Conservation (phyloP, 2,329 filamentous ascomycete genomes). For the Cordyceps tenuipes region DNA sequence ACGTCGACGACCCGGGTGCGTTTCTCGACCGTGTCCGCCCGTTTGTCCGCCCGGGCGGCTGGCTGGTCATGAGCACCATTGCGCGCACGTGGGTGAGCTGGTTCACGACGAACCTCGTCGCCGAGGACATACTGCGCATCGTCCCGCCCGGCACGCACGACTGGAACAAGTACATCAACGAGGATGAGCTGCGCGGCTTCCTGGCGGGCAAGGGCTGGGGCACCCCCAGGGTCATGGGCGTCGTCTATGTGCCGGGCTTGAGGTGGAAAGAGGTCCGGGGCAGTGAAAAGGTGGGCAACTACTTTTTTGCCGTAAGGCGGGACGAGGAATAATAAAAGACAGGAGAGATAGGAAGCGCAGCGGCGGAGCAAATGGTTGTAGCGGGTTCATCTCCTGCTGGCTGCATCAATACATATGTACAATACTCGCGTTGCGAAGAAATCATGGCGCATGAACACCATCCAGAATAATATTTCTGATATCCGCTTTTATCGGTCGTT, state of each 20-base stretch:
- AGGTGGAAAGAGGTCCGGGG: slow-evolving; percentile 81
- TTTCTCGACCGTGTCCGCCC: slow-evolving; percentile 66
- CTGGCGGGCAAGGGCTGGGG: slow-evolving; percentile 51
- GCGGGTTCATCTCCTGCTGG: not conserved
- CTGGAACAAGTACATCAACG: slow-evolving; percentile 93
- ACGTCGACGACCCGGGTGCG: slow-evolving; percentile 66
- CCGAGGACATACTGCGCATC: slow-evolving; percentile 78
- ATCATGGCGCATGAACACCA: not conserved
- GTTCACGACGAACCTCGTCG: slow-evolving; percentile 85
- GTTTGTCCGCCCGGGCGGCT: slow-evolving; percentile 83
- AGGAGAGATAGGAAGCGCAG: not conserved
- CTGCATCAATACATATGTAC: not conserved
- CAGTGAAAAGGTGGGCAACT: slow-evolving; percentile 84
- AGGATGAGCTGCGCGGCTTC: slow-evolving; percentile 59
- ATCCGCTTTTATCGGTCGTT: not conserved
- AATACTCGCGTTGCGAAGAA: not conserved
- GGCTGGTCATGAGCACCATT: slow-evolving; percentile 89
- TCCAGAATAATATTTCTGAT: not conserved
- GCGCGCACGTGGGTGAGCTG: slow-evolving; percentile 82
- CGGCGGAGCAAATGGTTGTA: not conserved
- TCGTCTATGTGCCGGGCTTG: slow-evolving; percentile 80
- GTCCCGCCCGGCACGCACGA: slow-evolving; percentile 92
- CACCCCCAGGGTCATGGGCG: slow-evolving; percentile 59
- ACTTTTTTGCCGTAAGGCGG: slow-evolving; percentile 79
- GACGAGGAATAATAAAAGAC: slow-evolving; percentile 11